These are phyloP conservation scores for Chlamydomonas urium DNA, from an alignment of 139 green algal genomes.

Conservation along the genomic window DNA sequence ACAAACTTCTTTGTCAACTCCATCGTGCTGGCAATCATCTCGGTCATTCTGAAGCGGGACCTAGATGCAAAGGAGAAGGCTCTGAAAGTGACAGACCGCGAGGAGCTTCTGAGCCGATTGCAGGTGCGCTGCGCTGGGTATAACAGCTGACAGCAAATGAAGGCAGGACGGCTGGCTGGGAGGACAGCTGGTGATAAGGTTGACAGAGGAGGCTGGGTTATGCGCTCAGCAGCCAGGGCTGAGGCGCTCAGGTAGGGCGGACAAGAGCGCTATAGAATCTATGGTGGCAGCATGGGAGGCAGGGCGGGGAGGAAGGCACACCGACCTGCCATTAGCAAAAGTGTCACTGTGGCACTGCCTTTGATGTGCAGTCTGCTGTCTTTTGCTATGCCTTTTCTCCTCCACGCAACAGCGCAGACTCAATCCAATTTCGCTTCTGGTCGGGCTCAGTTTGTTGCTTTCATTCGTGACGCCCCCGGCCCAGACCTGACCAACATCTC, in stretches of 20 bases:
- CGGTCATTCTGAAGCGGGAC: constrained; percentile 74
- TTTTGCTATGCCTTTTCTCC: background rate
- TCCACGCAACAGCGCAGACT: background rate
- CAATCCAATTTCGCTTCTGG: background rate
- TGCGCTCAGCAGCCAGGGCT: too few species aligned
- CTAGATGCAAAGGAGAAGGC: constrained; percentile 44
- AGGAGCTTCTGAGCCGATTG: constrained; percentile 68
- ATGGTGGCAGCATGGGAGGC: too few species aligned
- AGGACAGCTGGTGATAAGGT: too few species aligned
- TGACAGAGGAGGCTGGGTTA: too few species aligned
- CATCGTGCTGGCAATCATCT: constrained; percentile 51
- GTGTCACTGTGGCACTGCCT: too few species aligned
- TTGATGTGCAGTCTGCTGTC: background rate
- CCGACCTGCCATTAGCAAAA: too few species aligned
- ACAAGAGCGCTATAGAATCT: too few species aligned
- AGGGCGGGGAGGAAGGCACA: too few species aligned
- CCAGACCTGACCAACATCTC: background rate
- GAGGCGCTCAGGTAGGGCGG: too few species aligned
- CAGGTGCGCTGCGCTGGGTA: background rate
- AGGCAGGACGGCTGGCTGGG: too few species aligned
- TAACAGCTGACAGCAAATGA: background rate
- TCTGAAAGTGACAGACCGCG: constrained; percentile 50
- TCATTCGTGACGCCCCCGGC: background rate
- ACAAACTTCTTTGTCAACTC: constrained; percentile 83
- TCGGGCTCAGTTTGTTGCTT: background rate